Conservation (phyloP, 257 asterid genomes). For the Solanum sparsipilum region DNA sequence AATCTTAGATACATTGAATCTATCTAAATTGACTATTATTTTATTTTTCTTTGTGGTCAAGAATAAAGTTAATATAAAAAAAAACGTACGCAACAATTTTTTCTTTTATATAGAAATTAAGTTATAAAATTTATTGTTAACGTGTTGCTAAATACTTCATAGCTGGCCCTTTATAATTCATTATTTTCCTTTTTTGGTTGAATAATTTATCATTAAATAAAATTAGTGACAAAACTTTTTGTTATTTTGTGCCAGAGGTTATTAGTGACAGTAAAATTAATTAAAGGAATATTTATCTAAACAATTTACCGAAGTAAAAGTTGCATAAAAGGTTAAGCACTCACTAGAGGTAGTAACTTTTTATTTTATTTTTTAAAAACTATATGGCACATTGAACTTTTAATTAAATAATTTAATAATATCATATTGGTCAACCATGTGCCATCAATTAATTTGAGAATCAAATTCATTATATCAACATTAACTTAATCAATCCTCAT, state of each 20-base stretch:
- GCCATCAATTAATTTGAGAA: neutral
- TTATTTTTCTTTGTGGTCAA: neutral
- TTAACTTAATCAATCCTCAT: neutral
- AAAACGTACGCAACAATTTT: neutral
- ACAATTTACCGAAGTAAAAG: neutral
- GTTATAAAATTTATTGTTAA: neutral
- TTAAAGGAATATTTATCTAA: neutral
- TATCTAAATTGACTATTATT: neutral
- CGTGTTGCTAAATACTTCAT: neutral
- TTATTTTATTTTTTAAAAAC: neutral
- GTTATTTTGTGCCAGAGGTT: neutral
- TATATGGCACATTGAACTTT: neutral
- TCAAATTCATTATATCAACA: neutral
- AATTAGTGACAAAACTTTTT: neutral
- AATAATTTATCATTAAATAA: neutral
- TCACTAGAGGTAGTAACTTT: neutral
- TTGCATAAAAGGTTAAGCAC: neutral
- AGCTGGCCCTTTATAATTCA: neutral
- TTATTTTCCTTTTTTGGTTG: neutral
- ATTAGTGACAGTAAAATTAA: neutral
- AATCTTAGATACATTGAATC: neutral
- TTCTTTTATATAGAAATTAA: neutral
- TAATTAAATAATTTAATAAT: neutral
- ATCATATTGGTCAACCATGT: neutral
- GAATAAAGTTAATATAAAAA: neutral